Evolutionary conservation across 2,329 filamentous ascomycete species (phyloP).

Genomic region (Rugonectria rugulosa): DNA sequence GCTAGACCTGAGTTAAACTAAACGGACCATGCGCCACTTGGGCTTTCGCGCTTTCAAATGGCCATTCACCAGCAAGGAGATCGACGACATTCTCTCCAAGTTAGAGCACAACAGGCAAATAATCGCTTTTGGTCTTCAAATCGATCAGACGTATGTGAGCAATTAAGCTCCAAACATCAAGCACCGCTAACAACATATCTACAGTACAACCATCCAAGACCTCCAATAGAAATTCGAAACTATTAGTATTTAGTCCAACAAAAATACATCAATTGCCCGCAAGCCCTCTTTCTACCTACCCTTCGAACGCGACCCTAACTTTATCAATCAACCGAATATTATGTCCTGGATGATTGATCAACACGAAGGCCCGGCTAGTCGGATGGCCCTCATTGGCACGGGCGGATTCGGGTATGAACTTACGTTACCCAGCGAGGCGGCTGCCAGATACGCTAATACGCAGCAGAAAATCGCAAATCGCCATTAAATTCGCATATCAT

Average conservation of each 20-base stretch:
- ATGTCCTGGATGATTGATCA: conserved; percentile 4
- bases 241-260: no score
- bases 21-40: conserved; percentile 11
- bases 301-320: conserved; percentile 10
- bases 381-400: conserved; percentile 16
- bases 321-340: conserved; percentile 9
- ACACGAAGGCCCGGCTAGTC: background rate
- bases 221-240: no score
- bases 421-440: background rate
- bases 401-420: conserved; percentile 12
- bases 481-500: conserved; percentile 13
- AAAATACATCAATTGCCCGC: no score
- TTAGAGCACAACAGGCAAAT: no score
- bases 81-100: no score
- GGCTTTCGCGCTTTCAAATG: conserved; percentile 18
- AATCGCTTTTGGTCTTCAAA: no score
- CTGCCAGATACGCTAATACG: background rate
- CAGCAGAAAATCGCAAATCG: conserved; percentile 20
- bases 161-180: no score
- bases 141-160: no score
- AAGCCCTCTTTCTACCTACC: conserved; percentile 10
- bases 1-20: conserved; percentile 7
- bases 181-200: no score
- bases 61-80: conserved; percentile 22
- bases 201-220: no score